A percentile compares a stretch with the other conserved stretches of the same genome.
phyloP scores from a whole-genome alignment of 2,329 filamentous ascomycete species.

The Xylaria sp. region DNA sequence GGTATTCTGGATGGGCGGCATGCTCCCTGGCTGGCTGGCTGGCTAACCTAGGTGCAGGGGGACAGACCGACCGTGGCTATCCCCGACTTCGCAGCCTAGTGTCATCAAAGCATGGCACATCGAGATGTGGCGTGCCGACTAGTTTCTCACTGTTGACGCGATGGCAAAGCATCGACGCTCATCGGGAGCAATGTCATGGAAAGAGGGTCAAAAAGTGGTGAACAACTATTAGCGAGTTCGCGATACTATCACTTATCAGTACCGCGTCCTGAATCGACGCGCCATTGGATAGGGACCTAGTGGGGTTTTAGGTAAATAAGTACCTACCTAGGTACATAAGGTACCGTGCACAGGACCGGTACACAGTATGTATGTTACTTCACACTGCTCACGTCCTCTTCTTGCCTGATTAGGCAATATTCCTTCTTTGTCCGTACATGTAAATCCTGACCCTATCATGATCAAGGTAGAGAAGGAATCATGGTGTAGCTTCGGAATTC shows the following conservation, averaged over 20 bases:
- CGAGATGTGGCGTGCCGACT: constrained; percentile 16
- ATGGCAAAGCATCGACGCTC: neutral
- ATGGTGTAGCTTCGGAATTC: constrained; percentile 10
- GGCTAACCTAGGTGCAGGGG: constrained; percentile 1
- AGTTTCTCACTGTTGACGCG: neutral
- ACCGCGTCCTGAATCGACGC: constrained; percentile 11
- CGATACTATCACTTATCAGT: neutral
- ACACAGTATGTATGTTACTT: no score
- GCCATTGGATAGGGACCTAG: neutral
- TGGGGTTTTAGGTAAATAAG: neutral
- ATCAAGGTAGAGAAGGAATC: neutral
- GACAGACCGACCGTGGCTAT: constrained; percentile 8
- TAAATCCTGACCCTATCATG: neutral
- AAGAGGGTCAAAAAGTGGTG: neutral
- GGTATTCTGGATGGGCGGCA: constrained; percentile 52
- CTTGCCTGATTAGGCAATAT: constrained; percentile 27
- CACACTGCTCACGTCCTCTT: neutral
- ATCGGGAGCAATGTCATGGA: neutral
- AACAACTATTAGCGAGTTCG: constrained; percentile 9
- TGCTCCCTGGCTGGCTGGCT: constrained; percentile 6
- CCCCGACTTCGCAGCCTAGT: constrained; percentile 20
- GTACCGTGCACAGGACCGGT: no score
- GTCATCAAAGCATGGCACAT: constrained; percentile 18
- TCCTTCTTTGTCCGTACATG: constrained; percentile 1
- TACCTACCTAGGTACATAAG: neutral